A percentile compares a stretch with the other conserved stretches of the same genome.
These are phyloP conservation scores for Bipolaris victoriae DNA, from an alignment of 2,329 filamentous ascomycete species.

Conservation along the genomic window DNA sequence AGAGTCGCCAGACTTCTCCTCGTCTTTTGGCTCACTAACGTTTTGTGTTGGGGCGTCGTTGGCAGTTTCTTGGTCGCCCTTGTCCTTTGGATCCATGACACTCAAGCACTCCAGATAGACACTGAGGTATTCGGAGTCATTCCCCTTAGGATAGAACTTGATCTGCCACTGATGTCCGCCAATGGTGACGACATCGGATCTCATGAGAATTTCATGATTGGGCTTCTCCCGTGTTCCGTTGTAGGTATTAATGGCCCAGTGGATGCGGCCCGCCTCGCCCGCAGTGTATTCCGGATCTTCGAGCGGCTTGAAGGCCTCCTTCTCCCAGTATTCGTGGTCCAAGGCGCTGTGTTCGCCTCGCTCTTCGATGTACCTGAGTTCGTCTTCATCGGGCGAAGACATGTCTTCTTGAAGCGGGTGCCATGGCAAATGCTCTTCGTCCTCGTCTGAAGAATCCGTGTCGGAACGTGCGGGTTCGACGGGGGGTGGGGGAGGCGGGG, in stretches of 20 bases:
- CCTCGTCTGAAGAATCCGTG: conserved; percentile 44
- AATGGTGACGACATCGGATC: conserved; percentile 61
- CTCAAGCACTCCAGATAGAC: conserved; percentile 68
- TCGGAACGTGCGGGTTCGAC: conserved; percentile 39
- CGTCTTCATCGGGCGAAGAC: conserved; percentile 61
- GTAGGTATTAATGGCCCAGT: conserved; percentile 64
- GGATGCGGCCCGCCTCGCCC: conserved; percentile 61
- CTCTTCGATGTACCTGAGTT: conserved; percentile 63
- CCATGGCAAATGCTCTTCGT: conserved; percentile 54
- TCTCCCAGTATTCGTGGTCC: conserved; percentile 66
- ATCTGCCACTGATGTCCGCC: conserved; percentile 69
- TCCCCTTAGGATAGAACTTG: conserved; percentile 68
- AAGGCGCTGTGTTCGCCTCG: conserved; percentile 60
- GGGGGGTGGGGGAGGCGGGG: conserved; percentile 43
- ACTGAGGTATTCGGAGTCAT: conserved; percentile 63
- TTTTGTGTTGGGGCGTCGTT: conserved; percentile 6
- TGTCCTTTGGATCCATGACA: conserved; percentile 40
- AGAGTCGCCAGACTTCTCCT: background rate
- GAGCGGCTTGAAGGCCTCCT: conserved; percentile 60
- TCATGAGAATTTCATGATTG: conserved; percentile 64
- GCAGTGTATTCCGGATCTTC: conserved; percentile 65
- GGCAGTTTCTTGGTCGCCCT: conserved; percentile 1
- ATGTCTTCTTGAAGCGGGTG: conserved; percentile 63
- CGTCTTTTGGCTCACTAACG: background rate
- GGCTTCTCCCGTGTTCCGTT: conserved; percentile 66